phyloP scores from a whole-genome alignment of 1,284 basidiomycete species.

The Malassezia brasiliensis region DNA sequence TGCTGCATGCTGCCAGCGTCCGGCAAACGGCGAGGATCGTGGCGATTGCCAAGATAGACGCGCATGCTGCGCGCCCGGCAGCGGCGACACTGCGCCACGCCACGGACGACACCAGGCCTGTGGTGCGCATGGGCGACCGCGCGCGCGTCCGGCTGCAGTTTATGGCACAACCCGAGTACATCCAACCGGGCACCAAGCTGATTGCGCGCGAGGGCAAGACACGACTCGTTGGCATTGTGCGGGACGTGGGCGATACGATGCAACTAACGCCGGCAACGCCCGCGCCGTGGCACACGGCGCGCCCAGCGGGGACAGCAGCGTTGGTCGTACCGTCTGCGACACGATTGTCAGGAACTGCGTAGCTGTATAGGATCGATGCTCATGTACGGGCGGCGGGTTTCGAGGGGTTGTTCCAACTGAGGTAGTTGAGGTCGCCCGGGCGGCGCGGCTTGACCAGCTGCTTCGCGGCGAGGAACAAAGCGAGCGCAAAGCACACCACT shows the following conservation, averaged over 20 bases:
- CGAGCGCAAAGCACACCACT: constrained; percentile 74
- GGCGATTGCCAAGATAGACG: constrained; percentile 37
- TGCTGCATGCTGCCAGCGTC: constrained; percentile 41
- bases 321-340: neutral
- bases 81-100: neutral
- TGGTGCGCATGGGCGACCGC: constrained; percentile 43
- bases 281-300: neutral
- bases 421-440: constrained; percentile 50
- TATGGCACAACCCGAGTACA: constrained; percentile 35
- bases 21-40: constrained; percentile 44
- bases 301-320: neutral
- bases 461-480: constrained; percentile 74
- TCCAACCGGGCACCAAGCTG: constrained; percentile 42
- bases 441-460: constrained; percentile 87
- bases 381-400: neutral
- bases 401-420: constrained; percentile 40
- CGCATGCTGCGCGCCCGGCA: neutral
- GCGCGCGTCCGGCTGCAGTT: constrained; percentile 41
- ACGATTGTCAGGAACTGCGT: neutral
- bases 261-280: constrained; percentile 1
- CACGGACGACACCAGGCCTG: constrained; percentile 27
- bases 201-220: constrained; percentile 44
- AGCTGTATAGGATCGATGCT: neutral
- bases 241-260: constrained; percentile 28
- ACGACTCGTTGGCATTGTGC: constrained; percentile 40